These are phyloP conservation scores for Pulveroboletus frians DNA, from an alignment of 768 basidiomycete genomes.

Conservation along the genomic window DNA sequence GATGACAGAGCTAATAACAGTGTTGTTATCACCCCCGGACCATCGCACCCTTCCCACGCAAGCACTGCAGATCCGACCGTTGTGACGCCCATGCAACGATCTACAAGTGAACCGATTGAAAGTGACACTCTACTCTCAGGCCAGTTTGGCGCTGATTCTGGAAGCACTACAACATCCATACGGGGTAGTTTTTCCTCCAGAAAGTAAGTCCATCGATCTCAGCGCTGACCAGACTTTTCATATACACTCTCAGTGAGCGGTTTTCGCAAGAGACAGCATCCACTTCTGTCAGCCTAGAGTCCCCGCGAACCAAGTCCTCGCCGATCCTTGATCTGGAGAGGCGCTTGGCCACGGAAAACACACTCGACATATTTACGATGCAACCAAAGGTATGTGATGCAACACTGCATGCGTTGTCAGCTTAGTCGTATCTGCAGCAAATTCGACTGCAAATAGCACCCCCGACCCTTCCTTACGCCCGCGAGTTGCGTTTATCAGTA, in stretches of 20 bases:
- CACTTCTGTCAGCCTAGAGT: conserved; percentile 49
- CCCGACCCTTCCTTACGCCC: conserved; percentile 67
- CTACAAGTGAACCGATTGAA: conserved; percentile 1
- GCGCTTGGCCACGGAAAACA: conserved; percentile 68
- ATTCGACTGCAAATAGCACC: conserved; percentile 89
- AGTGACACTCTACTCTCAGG: conserved; percentile 15
- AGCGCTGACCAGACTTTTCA: conserved; percentile 5
- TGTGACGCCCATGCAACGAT: neutral
- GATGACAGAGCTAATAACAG: conserved; percentile 50
- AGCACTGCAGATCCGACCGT: neutral
- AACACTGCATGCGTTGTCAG: neutral
- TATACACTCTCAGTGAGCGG: conserved; percentile 41
- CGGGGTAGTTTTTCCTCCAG: conserved; percentile 50
- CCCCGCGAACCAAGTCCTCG: conserved; percentile 47
- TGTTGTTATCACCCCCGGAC: conserved; percentile 14
- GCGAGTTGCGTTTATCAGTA: conserved; percentile 67
- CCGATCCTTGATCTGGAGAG: conserved; percentile 77
- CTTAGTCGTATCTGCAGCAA: conserved; percentile 44
- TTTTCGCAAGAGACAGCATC: conserved; percentile 55
- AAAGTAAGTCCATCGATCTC: conserved; percentile 40
- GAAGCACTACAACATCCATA: conserved; percentile 49
- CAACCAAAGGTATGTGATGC: conserved; percentile 63
- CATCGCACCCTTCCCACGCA: neutral
- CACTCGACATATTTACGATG: conserved; percentile 96
- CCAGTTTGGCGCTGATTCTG: conserved; percentile 23